Conservation (phyloP, 192 early-diverging fungal genomes). For the Coemansia sp. region DNA sequence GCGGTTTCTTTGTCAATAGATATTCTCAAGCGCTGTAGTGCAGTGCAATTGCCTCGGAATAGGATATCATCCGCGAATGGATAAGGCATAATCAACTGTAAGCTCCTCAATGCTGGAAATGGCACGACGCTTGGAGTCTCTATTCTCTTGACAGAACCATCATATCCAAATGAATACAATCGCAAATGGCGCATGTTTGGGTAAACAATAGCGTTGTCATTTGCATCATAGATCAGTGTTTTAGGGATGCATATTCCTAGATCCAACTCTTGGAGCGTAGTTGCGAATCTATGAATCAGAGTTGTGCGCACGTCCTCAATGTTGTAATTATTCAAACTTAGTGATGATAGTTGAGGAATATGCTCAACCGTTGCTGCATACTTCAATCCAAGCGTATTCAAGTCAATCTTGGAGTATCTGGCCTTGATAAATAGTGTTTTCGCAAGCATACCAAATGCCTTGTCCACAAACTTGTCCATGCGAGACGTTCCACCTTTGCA, state of each 20-base stretch:
- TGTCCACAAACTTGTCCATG: not conserved
- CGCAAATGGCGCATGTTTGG: constrained; percentile 2
- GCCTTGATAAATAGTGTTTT: not conserved
- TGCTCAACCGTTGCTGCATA: not conserved
- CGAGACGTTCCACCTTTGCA: not conserved
- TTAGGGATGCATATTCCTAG: not conserved
- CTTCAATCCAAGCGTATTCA: not conserved
- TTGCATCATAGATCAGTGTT: not conserved
- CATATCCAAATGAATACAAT: not conserved
- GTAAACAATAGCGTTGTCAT: not conserved
- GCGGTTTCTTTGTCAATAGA: not conserved
- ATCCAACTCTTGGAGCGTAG: not conserved
- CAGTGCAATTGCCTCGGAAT: constrained; percentile 9
- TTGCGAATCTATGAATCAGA: not conserved
- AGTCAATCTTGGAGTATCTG: not conserved
- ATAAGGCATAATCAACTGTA: not conserved
- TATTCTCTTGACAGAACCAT: not conserved
- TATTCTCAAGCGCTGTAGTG: not conserved
- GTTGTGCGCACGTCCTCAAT: not conserved
- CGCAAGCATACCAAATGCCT: not conserved
- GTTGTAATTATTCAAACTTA: not conserved
- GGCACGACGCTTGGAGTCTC: not conserved
- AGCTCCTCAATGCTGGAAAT: not conserved
- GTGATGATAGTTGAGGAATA: not conserved
- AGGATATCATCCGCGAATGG: constrained; percentile 10